These are phyloP conservation scores for Didymella keratinophila DNA, from an alignment of 2,329 filamentous ascomycete genomes.

Conservation along the genomic window DNA sequence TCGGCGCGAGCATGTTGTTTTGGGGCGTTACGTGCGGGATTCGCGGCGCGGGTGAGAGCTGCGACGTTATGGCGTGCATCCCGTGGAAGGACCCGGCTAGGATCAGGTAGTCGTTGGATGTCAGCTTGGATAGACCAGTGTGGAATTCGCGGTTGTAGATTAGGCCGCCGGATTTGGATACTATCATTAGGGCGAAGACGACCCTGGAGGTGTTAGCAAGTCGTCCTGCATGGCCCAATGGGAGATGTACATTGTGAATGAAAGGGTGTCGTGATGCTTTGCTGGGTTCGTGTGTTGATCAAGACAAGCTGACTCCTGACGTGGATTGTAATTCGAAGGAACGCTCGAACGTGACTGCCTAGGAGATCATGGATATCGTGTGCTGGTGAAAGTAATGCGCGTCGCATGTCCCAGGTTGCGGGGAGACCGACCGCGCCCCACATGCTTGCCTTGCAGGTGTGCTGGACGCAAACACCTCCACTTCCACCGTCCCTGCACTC, in stretches of 20 bases:
- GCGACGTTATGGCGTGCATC: constrained; percentile 69
- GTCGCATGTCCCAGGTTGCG: constrained; percentile 13
- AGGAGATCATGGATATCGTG: not conserved
- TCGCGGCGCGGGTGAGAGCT: constrained; percentile 49
- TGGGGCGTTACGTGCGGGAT: constrained; percentile 33
- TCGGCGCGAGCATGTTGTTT: constrained; percentile 28
- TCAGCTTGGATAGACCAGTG: constrained; percentile 84
- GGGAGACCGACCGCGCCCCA: constrained; percentile 9
- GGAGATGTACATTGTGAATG: constrained; percentile 26
- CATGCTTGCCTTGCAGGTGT: constrained; percentile 1
- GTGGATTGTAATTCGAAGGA: not conserved
- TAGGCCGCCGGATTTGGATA: constrained; percentile 97
- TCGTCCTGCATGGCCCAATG: no score
- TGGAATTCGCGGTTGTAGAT: constrained; percentile 97
- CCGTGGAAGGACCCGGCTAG: constrained; percentile 96
- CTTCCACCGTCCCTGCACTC: constrained; percentile 2
- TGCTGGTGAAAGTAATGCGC: constrained; percentile 9
- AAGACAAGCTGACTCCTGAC: not conserved
- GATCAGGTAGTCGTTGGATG: constrained; percentile 95
- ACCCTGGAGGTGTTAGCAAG: constrained; percentile 68
- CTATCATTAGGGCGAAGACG: constrained; percentile 93
- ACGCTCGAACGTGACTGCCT: not conserved
- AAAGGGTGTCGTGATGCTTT: not conserved
- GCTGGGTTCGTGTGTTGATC: no score
- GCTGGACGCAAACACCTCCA: constrained; percentile 14